Evolutionary conservation across 139 green algal genomes (phyloP), one percentile per base, ranked within the genome.

Genomic region (Mesotaenium endlicherianum): DNA sequence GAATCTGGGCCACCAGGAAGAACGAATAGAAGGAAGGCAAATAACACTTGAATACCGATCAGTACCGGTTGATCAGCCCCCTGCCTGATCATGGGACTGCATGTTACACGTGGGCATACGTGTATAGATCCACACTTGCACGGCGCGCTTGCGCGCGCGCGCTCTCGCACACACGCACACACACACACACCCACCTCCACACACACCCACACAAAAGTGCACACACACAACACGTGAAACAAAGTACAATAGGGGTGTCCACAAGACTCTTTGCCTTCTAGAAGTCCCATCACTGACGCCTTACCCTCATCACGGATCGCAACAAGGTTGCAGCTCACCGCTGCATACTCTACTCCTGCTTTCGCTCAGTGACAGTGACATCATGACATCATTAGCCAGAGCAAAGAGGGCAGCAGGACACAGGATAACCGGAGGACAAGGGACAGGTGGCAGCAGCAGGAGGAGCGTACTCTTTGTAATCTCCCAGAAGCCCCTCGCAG

Each of bases 401-500:
- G 11, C 14, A 75, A 75, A 58, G 11, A 16, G 64, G 17, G 64
- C 40, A 47, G 34, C 34, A 14, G 14, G 40, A 64, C 26, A 26
- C 20, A 64, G 26, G 26, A 20, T 34, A 64, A 64, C 20, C 20
- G 17, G 36, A 78, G 42, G 5, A 5, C 42, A 67, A 5, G 8
- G 5, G 60, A 78, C 8, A 67, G 44, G 38, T 69, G 34, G 45
- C 39, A 69, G 45, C 6, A 38, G 4, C 3, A 34, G 36, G 36
- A 81, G 0, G 71, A 43, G 36, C 69, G 50, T 36, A 84, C 77
- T 84, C 77, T 1, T 68, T 82, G 40, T 86, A 57, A 34, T 86
- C 77, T 74, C 83, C 77, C 17, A 89, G 85, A 8, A 89, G 44
- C 8, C 91, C 88, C 2, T 87, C 67, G 57, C 81, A 93, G 36